Base-by-base conservation (phyloP, 1,284 basidiomycete species). In the Polyporus tsugae region DNA sequence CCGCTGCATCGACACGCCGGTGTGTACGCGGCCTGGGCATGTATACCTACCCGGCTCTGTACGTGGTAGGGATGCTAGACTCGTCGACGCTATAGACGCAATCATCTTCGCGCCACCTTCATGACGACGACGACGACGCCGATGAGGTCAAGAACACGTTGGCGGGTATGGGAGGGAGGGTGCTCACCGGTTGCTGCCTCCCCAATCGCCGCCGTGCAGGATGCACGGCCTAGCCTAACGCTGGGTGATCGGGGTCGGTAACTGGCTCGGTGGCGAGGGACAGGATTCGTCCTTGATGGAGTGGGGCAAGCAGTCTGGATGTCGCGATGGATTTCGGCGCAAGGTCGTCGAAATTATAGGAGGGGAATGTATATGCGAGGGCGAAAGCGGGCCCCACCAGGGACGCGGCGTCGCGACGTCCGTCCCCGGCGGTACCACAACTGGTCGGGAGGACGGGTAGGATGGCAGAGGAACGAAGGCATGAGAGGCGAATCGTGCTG, bases 161-260 rank as follows among this genome's bases (percentile, higher is more conserved):
- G 29, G 29, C 13, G 10, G 19, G 22, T 22, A 49, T 11, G 46
- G 46, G n/a, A 22, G 33, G 15, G 25, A 17, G 6, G 11, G 29
- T 35, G 52, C 52, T 55, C 52, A 55, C 52, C 29, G 52, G 7
- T 13, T 33, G 29, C 52, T 55, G 13, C 52, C 33, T 29, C 22
- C 29, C 29, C 6, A 10, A 55, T 55, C 52, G 29, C 52, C 33
- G 52, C 52, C 52, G 29, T 35, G 52, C 29, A 2, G 11, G 52
- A 15, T 35, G 52, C 52, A 35, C 52, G 52, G 52, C 52, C 15
- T 55, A 55, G 52, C 52, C 29, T 55, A 55, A 55, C 52, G 52
- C 52, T 55, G 29, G 52, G 52, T 55, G 52, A 55, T 55, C 17
- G 52, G 29, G 52, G 52, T 9, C 4, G 52, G 52, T 15, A 9